Percentiles rank a stretch among this genome's conserved stretches.
These are phyloP conservation scores for Candida gigantensis DNA, from an alignment of 1,139 yeast species.

Conservation along the genomic window DNA sequence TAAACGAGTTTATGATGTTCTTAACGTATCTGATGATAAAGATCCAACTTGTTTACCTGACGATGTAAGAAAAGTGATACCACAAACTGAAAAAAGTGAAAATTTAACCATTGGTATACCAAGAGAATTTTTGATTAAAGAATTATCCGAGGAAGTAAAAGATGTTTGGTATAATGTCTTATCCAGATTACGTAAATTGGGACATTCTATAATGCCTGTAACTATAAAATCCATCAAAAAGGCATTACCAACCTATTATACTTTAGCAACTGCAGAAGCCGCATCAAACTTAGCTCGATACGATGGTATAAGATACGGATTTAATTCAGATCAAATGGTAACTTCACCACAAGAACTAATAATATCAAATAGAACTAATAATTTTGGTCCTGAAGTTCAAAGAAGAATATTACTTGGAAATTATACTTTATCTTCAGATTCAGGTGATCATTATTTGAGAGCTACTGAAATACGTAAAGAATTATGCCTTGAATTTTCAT, in stretches of 20 bases:
- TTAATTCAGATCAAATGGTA: constrained; percentile 24
- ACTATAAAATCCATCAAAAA: constrained; percentile 68
- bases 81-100: constrained; percentile 7
- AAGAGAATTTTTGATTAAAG: constrained; percentile 59
- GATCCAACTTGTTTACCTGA: constrained; percentile 77
- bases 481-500: constrained; percentile 66
- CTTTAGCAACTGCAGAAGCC: constrained; percentile 91
- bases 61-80: constrained; percentile 31
- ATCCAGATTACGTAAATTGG: constrained; percentile 39
- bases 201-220: constrained; percentile 61
- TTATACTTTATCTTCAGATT: constrained; percentile 73
- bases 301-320: constrained; percentile 89
- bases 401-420: constrained; percentile 83
- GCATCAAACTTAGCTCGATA: constrained; percentile 86
- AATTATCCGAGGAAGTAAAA: constrained; percentile 50
- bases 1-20: constrained; percentile 49
- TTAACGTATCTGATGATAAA: constrained; percentile 63
- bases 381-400: constrained; percentile 82
- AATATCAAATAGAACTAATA: constrained; percentile 58
- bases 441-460: constrained; percentile 76
- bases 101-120: constrained; percentile 67
- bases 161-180: constrained; percentile 50
- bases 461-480: constrained; percentile 70
- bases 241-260: constrained; percentile 82
- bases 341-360: constrained; percentile 36